Conservation (phyloP, 352 stramenopile species). For the Pythium rhizo-oryzae region DNA sequence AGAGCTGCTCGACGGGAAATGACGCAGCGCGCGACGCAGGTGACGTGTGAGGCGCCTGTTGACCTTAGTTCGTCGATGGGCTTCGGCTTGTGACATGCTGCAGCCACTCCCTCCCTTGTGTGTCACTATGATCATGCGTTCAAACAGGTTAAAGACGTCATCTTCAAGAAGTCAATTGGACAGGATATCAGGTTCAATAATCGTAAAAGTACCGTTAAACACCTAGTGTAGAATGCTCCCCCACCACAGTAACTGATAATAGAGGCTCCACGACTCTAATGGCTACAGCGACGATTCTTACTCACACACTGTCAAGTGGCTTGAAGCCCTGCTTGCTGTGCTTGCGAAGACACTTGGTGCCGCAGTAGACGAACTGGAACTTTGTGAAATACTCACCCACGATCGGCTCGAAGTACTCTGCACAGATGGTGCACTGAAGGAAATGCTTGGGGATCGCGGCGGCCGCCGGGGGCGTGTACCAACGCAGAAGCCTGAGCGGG, state of each 20-base stretch:
- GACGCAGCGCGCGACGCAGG: neutral
- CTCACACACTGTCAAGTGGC: conserved; percentile 23
- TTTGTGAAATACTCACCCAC: conserved; percentile 89
- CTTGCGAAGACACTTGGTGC: conserved; percentile 80
- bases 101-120: conserved; percentile 3
- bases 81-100: conserved; percentile 29
- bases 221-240: neutral
- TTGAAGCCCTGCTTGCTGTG: conserved; percentile 67
- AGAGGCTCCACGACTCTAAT: neutral
- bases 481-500: conserved; percentile 50
- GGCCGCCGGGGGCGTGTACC: conserved; percentile 62
- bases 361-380: conserved; percentile 82
- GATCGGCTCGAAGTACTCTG: conserved; percentile 75
- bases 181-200: conserved; percentile 20
- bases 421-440: conserved; percentile 76
- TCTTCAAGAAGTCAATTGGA: conserved; percentile 1
- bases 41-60: conserved; percentile 7
- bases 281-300: neutral
- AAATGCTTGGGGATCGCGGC: conserved; percentile 71
- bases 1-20: conserved; percentile 4
- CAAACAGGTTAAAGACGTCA: conserved; percentile 12
- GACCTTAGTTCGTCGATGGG: conserved; percentile 16
- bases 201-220: neutral
- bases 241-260: neutral
- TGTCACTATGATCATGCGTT: conserved; percentile 17